These are phyloP conservation scores for Cetradonia linearis DNA, from an alignment of 495 filamentous ascomycete genomes.

Conservation along the genomic window DNA sequence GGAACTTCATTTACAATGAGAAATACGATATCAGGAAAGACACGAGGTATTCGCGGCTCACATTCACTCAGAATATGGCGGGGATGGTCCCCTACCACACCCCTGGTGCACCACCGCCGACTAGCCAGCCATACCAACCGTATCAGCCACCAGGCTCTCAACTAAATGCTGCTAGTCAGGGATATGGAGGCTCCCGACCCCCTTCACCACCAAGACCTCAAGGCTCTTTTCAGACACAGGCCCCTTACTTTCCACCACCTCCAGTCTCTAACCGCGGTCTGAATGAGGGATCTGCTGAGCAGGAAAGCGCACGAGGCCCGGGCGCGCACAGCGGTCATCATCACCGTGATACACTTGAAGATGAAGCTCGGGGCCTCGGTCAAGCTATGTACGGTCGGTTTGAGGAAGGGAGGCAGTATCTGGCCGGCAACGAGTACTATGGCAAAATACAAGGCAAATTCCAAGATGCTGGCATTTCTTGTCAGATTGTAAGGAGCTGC, in stretches of 20 bases:
- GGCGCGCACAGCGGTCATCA: constrained; percentile 6
- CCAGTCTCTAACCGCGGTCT: constrained; percentile 34
- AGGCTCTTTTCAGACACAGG: constrained; percentile 26
- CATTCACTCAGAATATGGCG: constrained; percentile 25
- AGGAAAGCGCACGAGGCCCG: constrained; percentile 25
- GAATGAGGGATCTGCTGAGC: constrained; percentile 29
- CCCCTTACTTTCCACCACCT: constrained; percentile 38
- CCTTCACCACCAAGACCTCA: constrained; percentile 12
- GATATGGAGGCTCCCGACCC: background rate
- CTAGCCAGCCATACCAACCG: constrained; percentile 20
- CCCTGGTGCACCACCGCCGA: constrained; percentile 16
- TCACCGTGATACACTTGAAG: constrained; percentile 16
- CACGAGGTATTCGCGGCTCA: constrained; percentile 49
- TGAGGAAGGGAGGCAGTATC: constrained; percentile 37
- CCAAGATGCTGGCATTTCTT: constrained; percentile 41
- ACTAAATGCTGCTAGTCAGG: background rate
- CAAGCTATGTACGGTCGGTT: constrained; percentile 36
- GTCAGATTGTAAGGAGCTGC: constrained; percentile 60
- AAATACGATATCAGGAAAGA: constrained; percentile 67
- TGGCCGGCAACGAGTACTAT: constrained; percentile 15
- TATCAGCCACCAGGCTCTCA: constrained; percentile 2
- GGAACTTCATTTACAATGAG: constrained; percentile 83
- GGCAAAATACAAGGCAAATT: constrained; percentile 14
- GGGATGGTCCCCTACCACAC: constrained; percentile 17
- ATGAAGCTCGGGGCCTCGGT: constrained; percentile 29